Percentiles rank a stretch among this genome's conserved stretches.
phyloP scores from a whole-genome alignment of 176 grass and related monocot species.

The Secale cereale region DNA sequence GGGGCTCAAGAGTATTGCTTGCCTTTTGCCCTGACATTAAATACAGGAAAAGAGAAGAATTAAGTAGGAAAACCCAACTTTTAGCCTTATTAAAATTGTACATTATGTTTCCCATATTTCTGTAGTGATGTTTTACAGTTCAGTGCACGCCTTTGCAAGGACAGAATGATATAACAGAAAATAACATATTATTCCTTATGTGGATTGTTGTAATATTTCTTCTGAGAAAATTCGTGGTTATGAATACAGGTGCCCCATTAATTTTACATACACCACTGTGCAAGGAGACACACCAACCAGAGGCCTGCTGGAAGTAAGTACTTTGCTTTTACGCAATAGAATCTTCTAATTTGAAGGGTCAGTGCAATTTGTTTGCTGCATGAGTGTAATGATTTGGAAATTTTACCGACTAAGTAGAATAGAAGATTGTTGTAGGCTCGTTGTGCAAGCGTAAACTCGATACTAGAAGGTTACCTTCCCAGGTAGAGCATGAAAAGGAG shows the following conservation, averaged over 20 bases:
- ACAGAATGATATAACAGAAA: slow-evolving; percentile 1
- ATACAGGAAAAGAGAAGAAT: background rate
- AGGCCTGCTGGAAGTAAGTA: slow-evolving; percentile 66
- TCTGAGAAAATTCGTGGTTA: background rate
- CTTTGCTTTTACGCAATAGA: background rate
- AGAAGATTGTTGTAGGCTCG: background rate
- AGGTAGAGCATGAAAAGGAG: background rate
- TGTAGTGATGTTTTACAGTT: background rate
- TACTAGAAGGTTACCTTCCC: background rate
- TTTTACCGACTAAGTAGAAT: background rate
- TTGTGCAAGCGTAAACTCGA: background rate
- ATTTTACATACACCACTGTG: slow-evolving; percentile 36
- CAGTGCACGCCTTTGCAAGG: background rate
- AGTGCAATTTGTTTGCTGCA: background rate
- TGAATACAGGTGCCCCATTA: slow-evolving; percentile 9
- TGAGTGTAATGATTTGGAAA: slow-evolving; percentile 20
- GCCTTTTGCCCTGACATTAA: background rate
- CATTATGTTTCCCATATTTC: background rate
- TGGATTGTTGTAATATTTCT: background rate
- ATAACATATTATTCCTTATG: background rate
- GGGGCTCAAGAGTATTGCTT: background rate
- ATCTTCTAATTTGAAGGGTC: background rate
- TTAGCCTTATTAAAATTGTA: background rate
- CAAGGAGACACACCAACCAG: slow-evolving; percentile 29
- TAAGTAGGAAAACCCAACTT: background rate